Base-by-base conservation (phyloP, 2,329 filamentous ascomycete species). In the Chaetomiaceae sp. region DNA sequence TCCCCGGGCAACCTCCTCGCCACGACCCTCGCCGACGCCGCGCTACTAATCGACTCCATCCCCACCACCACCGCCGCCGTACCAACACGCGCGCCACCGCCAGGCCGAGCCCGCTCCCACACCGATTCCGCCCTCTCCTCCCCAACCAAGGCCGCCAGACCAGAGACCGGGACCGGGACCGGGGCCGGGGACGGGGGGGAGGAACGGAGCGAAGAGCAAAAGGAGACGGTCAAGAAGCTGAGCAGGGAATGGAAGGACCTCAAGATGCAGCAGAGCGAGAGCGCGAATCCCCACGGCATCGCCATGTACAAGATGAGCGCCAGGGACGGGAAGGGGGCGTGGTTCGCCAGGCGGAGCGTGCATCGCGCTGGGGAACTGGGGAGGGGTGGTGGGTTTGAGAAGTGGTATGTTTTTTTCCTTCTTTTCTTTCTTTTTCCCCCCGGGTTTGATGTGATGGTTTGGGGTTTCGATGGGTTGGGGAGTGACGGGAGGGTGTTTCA, bases 161-260 rank as follows among this genome's bases (percentile, higher is more conserved):
- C 48, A 74, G 75, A 37, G 21, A 13, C n/a, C 25, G 20, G 9
- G 20, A 23, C 4, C 13, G 8, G 10, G 20, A 10, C 20, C 7
- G n/a, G 20, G 11, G n/a, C 11, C 11, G 2, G 16, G 2, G 18
- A 25, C 5, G 27, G 37, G 2, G 32, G 13, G 8, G 18, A 23
- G 13, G 10, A 33, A 16, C 4, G 18, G 10, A 29, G 5, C 5
- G 23, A 37, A 30, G 34, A 29, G n/a, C 29, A 51, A 2, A 44
- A 25, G 25, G 48, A 59, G 23, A 61, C 68, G 14, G 63, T 82
- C 29, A 74, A 73, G 25, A 72, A 78, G 18, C 71, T 96, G n/a
- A 83, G 85, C 54, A 87, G 87, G 64, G 81, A 89, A 69, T 96
- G 92, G 90, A 96, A 95, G 68, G 86, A 90, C 37, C 73, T 91